Conservation (phyloP, 2,329 filamentous ascomycete species). For the Epichloe uncinata region DNA sequence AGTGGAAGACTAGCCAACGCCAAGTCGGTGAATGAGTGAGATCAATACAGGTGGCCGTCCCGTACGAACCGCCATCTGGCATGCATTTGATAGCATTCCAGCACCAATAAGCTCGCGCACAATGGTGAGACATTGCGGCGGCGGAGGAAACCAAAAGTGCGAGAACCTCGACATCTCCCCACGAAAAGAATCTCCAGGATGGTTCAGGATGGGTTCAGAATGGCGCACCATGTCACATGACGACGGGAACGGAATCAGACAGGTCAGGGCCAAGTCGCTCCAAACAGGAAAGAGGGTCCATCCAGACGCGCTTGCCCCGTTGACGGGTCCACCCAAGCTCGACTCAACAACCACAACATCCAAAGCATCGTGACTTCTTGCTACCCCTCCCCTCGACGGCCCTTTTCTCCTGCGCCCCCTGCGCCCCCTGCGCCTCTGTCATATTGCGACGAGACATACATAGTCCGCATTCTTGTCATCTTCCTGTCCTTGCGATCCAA, state of each 20-base stretch:
- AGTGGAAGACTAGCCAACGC: not conserved
- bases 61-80: conserved; percentile 3
- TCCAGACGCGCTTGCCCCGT: not conserved
- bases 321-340: not conserved
- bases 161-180: not conserved
- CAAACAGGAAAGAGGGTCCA: conserved; percentile 1
- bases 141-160: not conserved
- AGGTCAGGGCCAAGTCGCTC: not conserved
- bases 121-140: conserved; percentile 7
- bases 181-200: not conserved
- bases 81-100: conserved; percentile 9
- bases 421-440: not conserved
- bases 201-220: too few relatives aligned
- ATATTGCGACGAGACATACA: conserved; percentile 1
- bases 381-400: not conserved
- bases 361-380: conserved; percentile 3
- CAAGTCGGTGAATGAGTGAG: not conserved
- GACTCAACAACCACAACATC: conserved; percentile 2
- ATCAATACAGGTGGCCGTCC: not conserved
- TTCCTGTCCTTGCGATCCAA: not conserved
- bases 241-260: not conserved
- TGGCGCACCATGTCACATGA: not conserved
- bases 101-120: conserved; percentile 4
- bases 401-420: not conserved
- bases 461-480: conserved; percentile 2